Evolutionary conservation across 306 rosid genomes (phyloP), one percentile per base, ranked within the genome.

Genomic region (Ochetophila trinervis): DNA sequence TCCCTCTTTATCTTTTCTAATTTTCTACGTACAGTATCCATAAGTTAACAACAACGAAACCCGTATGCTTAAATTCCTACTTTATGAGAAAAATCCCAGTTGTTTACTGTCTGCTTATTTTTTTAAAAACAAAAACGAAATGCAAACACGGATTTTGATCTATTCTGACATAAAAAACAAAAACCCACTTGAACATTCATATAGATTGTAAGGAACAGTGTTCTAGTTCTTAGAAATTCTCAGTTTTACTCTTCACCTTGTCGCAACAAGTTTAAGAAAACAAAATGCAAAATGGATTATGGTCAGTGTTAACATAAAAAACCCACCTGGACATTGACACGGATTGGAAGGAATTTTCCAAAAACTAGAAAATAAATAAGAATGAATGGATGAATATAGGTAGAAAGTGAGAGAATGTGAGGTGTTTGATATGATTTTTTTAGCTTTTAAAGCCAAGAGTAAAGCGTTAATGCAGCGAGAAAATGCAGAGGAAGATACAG

Each of bases 121-220:
- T 18, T 40, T 17, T n/a, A 9, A 30, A n/a, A 67, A 24, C 11
- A 35, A 45, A 24, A 13, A 2, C 3, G 8, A 8, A 40, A 40
- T 9, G 14, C 56, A 40, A 40, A 40, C 0, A 40, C 8, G 45
- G 45, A 6, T 40, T 40, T 0, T 40, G 12, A 12, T 40, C 45
- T 8, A 9, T 40, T 8, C 12, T 10, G 32, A 27, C 32, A 27
- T 27, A 2, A 27, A 27, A 27, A 63, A 71, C 22, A 42, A 67
- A 44, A 34, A 65, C 80, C 70, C 71, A 82, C 81, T 79, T 77
- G 63, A 80, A 72, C 91, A 82, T 85, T 52, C 58, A 21, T 21
- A 57, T 69, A 60, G 36, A 56, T 58, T 56, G 36, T 5, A 69
- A 51, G 30, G 24, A 34, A 70, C 32, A 55, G 61, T 5, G 9